Evolutionary conservation across 1,139 yeast genomes (phyloP), one percentile per base, ranked within the genome.

Genomic region (Zygoascus sp.): DNA sequence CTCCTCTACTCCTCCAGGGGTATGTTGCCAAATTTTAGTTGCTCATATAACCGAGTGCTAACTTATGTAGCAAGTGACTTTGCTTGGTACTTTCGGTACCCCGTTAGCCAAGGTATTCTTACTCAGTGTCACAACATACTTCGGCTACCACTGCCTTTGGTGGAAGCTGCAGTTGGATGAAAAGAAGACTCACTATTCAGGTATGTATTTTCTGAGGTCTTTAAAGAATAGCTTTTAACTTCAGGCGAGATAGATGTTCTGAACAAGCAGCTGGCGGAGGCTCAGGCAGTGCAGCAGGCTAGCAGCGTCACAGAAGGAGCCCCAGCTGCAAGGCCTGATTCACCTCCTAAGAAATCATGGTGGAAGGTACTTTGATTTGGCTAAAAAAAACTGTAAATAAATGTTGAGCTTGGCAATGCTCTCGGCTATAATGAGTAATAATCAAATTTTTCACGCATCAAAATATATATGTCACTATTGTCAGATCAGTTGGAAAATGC

Each of bases 61-160:
- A 11, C 20, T 16, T 27, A 11, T 5, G 9, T 16, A 44, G 43
- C 20, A 40, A 32, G 49, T 42, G 11, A 40, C 45, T 6, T 49
- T 49, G 22, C 20, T 48, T 16, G 41, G 42, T 10, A 28, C 47
- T n/a, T 40, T 50, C n/a, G 50, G 53, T 7, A 32, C 38, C 6
- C 61, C 61, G 2, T 27, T 55, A 15, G 37, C 53, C 5, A 56
- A 55, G 42, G 47, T 57, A 20, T 46, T 54, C 15, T 46, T 57
- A 22, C 40, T 51, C 8, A 53, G 52, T 5, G 20, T 50, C 9
- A 51, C 56, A 6, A 52, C 58, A 5, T 58, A 55, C 32, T 52
- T 52, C 32, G 60, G 59, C 1, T 44, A 53, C 11, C 53, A 54
- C n/a, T 47, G 51, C 17, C 34, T 47, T 9, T 57, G 59, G 55